Conservation (phyloP, 805 yeast genomes). For the Wickerhamiella brachini region DNA sequence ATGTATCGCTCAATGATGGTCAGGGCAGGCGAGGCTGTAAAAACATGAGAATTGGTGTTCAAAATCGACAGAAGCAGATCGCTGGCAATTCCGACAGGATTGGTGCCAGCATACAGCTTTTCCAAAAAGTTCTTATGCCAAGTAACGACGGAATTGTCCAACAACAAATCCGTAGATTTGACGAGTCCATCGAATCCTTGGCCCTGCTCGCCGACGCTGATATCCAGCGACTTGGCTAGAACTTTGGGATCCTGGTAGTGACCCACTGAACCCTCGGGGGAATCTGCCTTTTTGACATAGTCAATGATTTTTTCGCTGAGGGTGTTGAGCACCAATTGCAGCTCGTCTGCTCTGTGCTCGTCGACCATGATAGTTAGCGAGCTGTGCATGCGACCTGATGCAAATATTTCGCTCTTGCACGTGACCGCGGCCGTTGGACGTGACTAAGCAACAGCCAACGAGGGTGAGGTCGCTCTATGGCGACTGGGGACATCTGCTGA, state of each 20-base stretch:
- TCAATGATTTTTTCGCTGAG: slow-evolving; percentile 38
- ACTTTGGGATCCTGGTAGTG: slow-evolving; percentile 29
- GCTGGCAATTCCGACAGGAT: slow-evolving; percentile 67
- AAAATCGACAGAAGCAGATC: slow-evolving; percentile 55
- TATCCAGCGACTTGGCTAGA: slow-evolving; percentile 27
- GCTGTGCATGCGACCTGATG: background rate
- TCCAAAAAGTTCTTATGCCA: slow-evolving; percentile 84
- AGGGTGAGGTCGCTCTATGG: too few relatives aligned
- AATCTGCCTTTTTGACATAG: slow-evolving; percentile 39
- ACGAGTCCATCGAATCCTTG: slow-evolving; percentile 33
- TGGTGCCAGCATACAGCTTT: slow-evolving; percentile 72
- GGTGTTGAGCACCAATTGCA: slow-evolving; percentile 39
- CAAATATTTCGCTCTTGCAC: background rate
- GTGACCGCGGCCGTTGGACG: background rate
- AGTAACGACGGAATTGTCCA: slow-evolving; percentile 60
- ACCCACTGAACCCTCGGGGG: slow-evolving; percentile 37
- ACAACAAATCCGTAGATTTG: slow-evolving; percentile 38
- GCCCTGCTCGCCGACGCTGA: slow-evolving; percentile 28
- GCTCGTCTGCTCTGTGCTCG: slow-evolving; percentile 38
- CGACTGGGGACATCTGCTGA: too few relatives aligned
- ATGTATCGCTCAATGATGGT: slow-evolving; percentile 61
- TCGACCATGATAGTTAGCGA: slow-evolving; percentile 22
- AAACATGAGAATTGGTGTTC: slow-evolving; percentile 78
- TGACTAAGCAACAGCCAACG: too few relatives aligned
- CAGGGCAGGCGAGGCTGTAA: slow-evolving; percentile 67